phyloP scores from a whole-genome alignment of 176 grass and related monocot genomes.

The Aegilops bicornis region DNA sequence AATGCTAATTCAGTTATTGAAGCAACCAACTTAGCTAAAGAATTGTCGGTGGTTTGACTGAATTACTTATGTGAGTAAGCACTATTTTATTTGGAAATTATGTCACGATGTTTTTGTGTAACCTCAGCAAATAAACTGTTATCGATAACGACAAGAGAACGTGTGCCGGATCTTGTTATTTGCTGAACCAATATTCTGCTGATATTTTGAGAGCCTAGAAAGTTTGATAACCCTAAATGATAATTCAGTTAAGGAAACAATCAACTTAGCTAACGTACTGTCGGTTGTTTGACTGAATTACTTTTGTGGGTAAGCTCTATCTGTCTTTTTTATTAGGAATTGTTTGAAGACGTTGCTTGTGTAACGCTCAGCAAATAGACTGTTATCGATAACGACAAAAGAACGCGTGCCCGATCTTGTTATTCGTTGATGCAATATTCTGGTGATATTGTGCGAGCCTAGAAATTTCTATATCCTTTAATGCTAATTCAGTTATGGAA shows the following conservation, averaged over 20 bases:
- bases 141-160: background rate
- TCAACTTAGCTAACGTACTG: background rate
- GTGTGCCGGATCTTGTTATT: background rate
- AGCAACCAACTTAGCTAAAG: background rate
- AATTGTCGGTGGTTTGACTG: background rate
- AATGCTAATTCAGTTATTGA: background rate
- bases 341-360: background rate
- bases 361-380: background rate
- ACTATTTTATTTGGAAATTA: background rate
- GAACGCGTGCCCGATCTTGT: background rate
- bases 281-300: background rate
- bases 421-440: background rate
- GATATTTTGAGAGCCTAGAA: background rate
- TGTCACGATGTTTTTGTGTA: background rate
- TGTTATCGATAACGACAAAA: conserved; percentile 2
- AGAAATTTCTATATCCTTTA: background rate
- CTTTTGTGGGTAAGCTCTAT: background rate
- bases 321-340: background rate
- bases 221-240: background rate
- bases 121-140: background rate
- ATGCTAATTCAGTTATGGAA: background rate
- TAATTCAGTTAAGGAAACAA: background rate
- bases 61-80: background rate
- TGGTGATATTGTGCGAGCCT: background rate
- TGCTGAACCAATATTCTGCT: background rate